phyloP scores from a whole-genome alignment of 495 filamentous ascomycete genomes.

The Oidiodendron maius region DNA sequence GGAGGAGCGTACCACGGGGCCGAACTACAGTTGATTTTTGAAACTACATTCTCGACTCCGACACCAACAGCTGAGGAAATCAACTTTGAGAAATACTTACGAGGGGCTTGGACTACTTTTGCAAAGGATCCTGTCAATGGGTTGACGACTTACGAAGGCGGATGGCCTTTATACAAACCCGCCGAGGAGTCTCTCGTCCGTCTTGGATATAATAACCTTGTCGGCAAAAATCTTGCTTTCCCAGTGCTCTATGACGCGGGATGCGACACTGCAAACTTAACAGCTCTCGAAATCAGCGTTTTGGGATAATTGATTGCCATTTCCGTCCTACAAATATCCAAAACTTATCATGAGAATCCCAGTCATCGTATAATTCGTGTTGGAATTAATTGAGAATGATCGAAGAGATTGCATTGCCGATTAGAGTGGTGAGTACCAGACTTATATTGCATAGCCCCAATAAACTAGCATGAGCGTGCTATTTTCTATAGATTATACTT shows the following conservation, averaged over 20 bases:
- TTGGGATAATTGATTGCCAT: too few relatives aligned
- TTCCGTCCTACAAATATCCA: too few relatives aligned
- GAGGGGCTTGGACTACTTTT: conserved; percentile 44
- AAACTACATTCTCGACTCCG: conserved; percentile 3
- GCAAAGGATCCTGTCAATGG: conserved; percentile 40
- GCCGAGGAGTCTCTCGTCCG: conserved; percentile 13
- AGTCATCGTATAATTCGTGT: too few relatives aligned
- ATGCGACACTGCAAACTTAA: too few relatives aligned
- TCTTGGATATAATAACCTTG: conserved; percentile 18
- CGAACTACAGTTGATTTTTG: conserved; percentile 25
- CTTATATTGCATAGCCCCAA: too few relatives aligned
- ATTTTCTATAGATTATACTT: too few relatives aligned
- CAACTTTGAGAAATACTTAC: conserved; percentile 33
- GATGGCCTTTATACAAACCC: conserved; percentile 30
- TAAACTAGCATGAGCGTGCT: too few relatives aligned
- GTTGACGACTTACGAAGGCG: conserved; percentile 29
- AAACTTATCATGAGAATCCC: too few relatives aligned
- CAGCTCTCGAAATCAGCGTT: too few relatives aligned
- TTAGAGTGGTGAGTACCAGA: too few relatives aligned
- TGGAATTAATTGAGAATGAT: too few relatives aligned
- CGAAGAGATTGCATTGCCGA: too few relatives aligned
- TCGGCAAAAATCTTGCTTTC: conserved; percentile 13
- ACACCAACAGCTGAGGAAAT: conserved; percentile 26
- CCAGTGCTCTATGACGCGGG: conserved; percentile 8
- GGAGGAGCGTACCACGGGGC: conserved; percentile 42